Conservation (phyloP, 2,329 filamentous ascomycete species). For the Talaromyces sp. region DNA sequence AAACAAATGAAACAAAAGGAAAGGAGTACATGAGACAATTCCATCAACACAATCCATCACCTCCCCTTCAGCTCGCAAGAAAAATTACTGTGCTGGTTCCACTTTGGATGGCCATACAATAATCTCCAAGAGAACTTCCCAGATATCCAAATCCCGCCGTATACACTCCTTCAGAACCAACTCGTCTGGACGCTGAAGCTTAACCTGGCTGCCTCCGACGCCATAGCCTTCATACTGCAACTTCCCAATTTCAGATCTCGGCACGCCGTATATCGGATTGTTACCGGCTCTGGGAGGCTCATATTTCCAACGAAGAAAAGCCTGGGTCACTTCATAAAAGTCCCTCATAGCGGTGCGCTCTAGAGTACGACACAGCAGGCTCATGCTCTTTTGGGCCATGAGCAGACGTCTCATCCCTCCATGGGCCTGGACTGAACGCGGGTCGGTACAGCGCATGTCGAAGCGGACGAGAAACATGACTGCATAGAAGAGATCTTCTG, state of each 20-base stretch:
- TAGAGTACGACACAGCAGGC: conserved; percentile 56
- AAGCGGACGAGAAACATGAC: conserved; percentile 68
- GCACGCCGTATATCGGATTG: conserved; percentile 47
- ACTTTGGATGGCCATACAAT: background rate
- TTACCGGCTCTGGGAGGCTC: conserved; percentile 23
- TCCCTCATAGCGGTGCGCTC: conserved; percentile 50
- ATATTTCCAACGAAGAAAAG: conserved; percentile 56
- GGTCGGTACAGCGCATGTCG: conserved; percentile 63
- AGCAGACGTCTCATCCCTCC: conserved; percentile 53
- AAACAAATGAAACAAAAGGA: too few relatives aligned
- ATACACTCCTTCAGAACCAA: conserved; percentile 54
- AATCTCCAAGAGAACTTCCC: conserved; percentile 51
- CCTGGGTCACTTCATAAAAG: conserved; percentile 48
- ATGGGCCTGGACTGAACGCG: conserved; percentile 49
- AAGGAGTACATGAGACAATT: background rate
- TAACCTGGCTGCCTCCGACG: conserved; percentile 26
- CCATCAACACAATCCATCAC: background rate
- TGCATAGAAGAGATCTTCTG: conserved; percentile 56
- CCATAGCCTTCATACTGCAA: conserved; percentile 35
- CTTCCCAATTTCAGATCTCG: conserved; percentile 47
- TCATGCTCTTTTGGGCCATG: conserved; percentile 54
- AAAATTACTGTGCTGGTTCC: background rate
- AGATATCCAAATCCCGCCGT: conserved; percentile 49
- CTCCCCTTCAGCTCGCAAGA: background rate
- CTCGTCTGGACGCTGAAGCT: conserved; percentile 54